phyloP scores from a whole-genome alignment of 768 basidiomycete species.

The Psilocybe subaeruginosa region DNA sequence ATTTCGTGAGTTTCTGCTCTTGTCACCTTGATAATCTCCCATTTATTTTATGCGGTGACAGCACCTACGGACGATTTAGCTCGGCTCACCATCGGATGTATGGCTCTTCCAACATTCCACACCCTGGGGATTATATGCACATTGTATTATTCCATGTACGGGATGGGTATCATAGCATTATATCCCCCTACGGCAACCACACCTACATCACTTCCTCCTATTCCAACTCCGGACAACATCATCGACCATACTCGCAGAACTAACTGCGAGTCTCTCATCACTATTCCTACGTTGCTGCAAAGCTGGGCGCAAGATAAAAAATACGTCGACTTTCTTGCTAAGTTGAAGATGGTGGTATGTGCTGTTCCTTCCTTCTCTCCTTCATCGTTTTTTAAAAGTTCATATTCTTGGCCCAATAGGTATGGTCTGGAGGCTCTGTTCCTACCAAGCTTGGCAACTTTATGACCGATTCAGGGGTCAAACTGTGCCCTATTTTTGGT shows the following conservation, averaged over 20 bases:
- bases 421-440: conserved; percentile 38
- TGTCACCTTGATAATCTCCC: not conserved
- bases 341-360: conserved; percentile 23
- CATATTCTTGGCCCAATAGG: conserved; percentile 18
- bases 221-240: conserved; percentile 34
- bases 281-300: conserved; percentile 42
- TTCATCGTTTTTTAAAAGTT: not conserved
- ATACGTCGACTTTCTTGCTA: conserved; percentile 27
- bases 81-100: conserved; percentile 21
- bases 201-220: conserved; percentile 29
- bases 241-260: conserved; percentile 34
- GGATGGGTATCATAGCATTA: conserved; percentile 25
- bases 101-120: conserved; percentile 44
- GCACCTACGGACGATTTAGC: conserved; percentile 18
- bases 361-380: not conserved
- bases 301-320: conserved; percentile 34
- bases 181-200: conserved; percentile 34
- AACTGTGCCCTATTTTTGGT: conserved; percentile 36
- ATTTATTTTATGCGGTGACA: not conserved
- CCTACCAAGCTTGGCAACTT: conserved; percentile 36
- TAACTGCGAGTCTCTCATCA: conserved; percentile 31
- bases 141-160: conserved; percentile 32
- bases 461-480: conserved; percentile 36
- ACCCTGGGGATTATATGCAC: conserved; percentile 32
- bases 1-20: conserved; percentile 29